Evolutionary conservation across 2,329 filamentous ascomycete species (phyloP).

Genomic region (Trichoderma semiorbis): DNA sequence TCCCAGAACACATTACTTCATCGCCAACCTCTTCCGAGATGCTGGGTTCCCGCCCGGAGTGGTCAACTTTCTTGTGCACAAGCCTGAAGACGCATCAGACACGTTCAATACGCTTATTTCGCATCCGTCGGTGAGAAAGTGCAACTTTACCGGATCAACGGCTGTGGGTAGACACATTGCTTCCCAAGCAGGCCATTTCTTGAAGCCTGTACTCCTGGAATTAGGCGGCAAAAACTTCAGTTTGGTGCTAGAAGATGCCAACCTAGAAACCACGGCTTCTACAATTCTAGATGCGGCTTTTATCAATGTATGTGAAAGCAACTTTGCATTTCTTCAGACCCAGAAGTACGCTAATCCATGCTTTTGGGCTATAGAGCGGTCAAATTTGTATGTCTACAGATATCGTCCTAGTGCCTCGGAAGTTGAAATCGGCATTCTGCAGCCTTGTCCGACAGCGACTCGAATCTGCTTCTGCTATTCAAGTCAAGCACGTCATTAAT

Average conservation of each 20-base stretch:
- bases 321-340: neutral
- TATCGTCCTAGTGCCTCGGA: neutral
- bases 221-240: conserved; percentile 41
- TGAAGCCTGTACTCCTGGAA: conserved; percentile 37
- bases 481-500: neutral
- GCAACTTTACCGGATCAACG: conserved; percentile 40
- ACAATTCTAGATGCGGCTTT: conserved; percentile 23
- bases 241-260: conserved; percentile 39
- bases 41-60: conserved; percentile 39
- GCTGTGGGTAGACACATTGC: conserved; percentile 37
- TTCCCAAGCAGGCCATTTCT: conserved; percentile 27
- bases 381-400: conserved; percentile 7
- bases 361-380: neutral
- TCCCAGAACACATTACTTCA: conserved; percentile 28
- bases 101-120: conserved; percentile 35
- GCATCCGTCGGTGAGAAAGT: conserved; percentile 32
- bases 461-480: neutral
- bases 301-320: neutral
- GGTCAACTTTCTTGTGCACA: conserved; percentile 34
- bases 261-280: conserved; percentile 36
- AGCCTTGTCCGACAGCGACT: neutral
- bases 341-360: neutral
- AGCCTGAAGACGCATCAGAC: conserved; percentile 30
- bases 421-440: neutral
- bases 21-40: conserved; percentile 34